These are phyloP conservation scores for Beauveria rudraprayagi DNA, from an alignment of 2,329 filamentous ascomycete genomes.

Conservation along the genomic window DNA sequence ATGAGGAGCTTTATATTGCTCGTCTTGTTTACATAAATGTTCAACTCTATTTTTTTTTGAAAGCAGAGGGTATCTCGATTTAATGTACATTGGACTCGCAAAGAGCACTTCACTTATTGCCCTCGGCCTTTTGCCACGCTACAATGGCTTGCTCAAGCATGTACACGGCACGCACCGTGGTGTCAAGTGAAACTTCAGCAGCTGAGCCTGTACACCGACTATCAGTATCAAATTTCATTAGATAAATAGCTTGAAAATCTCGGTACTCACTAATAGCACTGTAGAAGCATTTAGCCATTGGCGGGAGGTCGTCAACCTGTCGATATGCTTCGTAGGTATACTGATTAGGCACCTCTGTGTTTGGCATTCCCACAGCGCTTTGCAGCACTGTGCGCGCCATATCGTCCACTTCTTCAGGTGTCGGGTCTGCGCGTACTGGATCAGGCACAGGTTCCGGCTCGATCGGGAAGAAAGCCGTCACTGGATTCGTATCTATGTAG, in stretches of 20 bases:
- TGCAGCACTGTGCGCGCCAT: conserved; percentile 17
- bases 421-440: conserved; percentile 14
- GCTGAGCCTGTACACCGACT: conserved; percentile 19
- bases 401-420: conserved; percentile 21
- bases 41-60: background rate
- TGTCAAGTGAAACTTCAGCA: conserved; percentile 27
- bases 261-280: conserved; percentile 23
- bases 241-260: background rate
- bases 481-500: conserved; percentile 19
- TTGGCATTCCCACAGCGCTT: conserved; percentile 10
- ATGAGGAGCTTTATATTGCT: background rate
- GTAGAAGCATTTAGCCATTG: conserved; percentile 25
- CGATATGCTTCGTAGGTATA: conserved; percentile 24
- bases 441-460: conserved; percentile 17
- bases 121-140: conserved; percentile 23
- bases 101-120: background rate
- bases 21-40: background rate
- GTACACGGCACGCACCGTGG: conserved; percentile 28
- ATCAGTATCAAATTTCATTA: conserved; percentile 9
- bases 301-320: conserved; percentile 23
- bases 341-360: background rate
- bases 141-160: conserved; percentile 30
- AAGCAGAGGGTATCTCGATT: conserved; percentile 1
- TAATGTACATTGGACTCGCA: background rate
- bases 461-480: conserved; percentile 28